Evolutionary conservation across 2,329 filamentous ascomycete genomes (phyloP).

Genomic region (Penicillium glabrum): DNA sequence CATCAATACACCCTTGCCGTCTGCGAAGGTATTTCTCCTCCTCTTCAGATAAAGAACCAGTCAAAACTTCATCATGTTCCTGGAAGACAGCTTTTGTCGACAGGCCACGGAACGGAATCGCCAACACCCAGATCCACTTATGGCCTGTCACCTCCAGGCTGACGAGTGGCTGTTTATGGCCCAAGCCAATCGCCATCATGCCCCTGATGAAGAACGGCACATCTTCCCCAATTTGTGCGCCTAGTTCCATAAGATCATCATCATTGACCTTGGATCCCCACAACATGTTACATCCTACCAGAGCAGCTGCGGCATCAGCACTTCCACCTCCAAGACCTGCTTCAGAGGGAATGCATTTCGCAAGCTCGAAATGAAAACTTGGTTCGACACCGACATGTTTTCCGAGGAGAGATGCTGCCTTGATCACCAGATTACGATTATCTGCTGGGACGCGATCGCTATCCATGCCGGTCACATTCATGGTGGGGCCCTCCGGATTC

Average conservation of each 20-base stretch:
- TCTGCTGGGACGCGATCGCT: constrained; percentile 3
- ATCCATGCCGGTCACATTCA: constrained; percentile 4
- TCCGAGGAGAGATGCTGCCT: constrained; percentile 1
- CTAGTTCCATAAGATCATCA: constrained; percentile 2
- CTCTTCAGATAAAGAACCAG: neutral
- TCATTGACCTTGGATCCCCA: neutral
- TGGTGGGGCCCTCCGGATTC: neutral
- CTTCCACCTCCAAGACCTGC: constrained; percentile 8
- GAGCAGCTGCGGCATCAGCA: constrained; percentile 7
- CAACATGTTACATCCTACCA: constrained; percentile 6
- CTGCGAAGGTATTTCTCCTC: neutral
- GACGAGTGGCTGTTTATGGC: constrained; percentile 3
- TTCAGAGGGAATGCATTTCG: constrained; percentile 6
- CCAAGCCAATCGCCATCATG: constrained; percentile 5
- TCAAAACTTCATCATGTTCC: neutral
- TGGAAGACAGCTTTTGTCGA: constrained; percentile 7
- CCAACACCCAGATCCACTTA: constrained; percentile 5
- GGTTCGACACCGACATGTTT: neutral
- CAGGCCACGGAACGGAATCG: constrained; percentile 1
- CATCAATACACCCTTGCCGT: neutral
- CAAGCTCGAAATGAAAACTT: constrained; percentile 4
- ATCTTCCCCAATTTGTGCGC: constrained; percentile 6
- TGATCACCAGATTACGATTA: constrained; percentile 5
- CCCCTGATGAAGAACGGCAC: constrained; percentile 8
- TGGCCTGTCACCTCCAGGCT: neutral